Percentiles rank a stretch among this genome's conserved stretches.
Evolutionary conservation across 2,329 filamentous ascomycete genomes (phyloP).

Genomic region (Elsinoe perseae): DNA sequence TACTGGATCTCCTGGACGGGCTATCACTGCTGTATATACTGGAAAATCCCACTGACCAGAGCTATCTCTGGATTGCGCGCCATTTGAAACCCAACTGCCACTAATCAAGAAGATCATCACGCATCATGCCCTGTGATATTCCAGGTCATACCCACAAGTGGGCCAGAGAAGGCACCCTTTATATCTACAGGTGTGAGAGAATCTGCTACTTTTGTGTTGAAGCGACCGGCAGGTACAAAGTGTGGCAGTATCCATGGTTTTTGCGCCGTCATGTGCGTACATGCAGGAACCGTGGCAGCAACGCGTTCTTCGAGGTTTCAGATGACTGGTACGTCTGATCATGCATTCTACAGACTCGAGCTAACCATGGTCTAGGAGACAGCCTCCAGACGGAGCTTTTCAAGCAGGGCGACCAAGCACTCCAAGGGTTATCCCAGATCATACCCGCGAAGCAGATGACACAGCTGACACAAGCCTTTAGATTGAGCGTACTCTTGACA

Average conservation of each 20-base stretch:
- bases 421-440: neutral
- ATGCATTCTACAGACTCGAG: neutral
- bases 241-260: constrained; percentile 26
- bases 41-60: no score
- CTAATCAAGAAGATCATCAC: neutral
- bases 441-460: neutral
- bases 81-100: neutral
- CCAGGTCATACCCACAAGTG: constrained; percentile 24
- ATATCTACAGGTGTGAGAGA: constrained; percentile 25
- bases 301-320: constrained; percentile 19
- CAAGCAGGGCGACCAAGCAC: neutral
- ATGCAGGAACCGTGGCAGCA: constrained; percentile 21
- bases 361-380: neutral
- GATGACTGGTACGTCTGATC: constrained; percentile 21
- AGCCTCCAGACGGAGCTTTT: neutral
- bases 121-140: constrained; percentile 24
- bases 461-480: neutral
- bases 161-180: constrained; percentile 22
- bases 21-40: no score
- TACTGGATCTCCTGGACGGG: no score
- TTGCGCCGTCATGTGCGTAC: constrained; percentile 25
- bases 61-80: no score
- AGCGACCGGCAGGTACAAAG: constrained; percentile 16
- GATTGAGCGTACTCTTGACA: neutral
- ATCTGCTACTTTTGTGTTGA: constrained; percentile 25